phyloP scores from a whole-genome alignment of 331 rosid genomes.

The Cydonia oblonga region DNA sequence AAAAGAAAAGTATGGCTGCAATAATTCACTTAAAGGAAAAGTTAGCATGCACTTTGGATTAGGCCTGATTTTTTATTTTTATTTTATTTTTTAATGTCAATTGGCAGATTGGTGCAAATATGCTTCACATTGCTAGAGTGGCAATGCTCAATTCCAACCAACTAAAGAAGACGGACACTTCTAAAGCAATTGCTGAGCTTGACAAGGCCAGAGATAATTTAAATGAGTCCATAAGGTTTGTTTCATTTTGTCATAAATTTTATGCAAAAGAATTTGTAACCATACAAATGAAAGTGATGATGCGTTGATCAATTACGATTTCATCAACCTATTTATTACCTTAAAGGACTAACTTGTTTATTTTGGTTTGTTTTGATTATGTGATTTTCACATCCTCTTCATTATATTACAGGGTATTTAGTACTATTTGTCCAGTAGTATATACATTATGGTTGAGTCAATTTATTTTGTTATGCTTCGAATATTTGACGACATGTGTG shows the following conservation, averaged over 20 bases:
- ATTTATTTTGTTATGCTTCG: not conserved
- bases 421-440: not conserved
- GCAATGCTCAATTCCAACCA: constrained; percentile 36
- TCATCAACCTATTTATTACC: no score
- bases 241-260: not conserved
- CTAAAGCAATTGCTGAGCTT: constrained; percentile 44
- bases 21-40: not conserved
- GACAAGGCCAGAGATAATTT: constrained; percentile 43
- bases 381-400: not conserved
- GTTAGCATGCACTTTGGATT: not conserved
- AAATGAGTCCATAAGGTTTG: constrained; percentile 53
- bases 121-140: constrained; percentile 68
- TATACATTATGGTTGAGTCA: not conserved
- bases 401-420: not conserved
- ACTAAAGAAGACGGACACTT: constrained; percentile 29
- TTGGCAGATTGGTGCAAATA: constrained; percentile 63
- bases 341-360: not conserved
- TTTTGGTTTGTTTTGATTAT: not conserved
- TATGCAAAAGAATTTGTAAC: not conserved
- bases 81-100: not conserved
- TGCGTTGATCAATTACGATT: not conserved
- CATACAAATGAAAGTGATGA: not conserved
- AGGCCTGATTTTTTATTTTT: not conserved
- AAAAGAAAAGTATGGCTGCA: no score
- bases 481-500: not conserved